Conservation (phyloP, 2,329 filamentous ascomycete species). For the Chaetothyriales sp. region DNA sequence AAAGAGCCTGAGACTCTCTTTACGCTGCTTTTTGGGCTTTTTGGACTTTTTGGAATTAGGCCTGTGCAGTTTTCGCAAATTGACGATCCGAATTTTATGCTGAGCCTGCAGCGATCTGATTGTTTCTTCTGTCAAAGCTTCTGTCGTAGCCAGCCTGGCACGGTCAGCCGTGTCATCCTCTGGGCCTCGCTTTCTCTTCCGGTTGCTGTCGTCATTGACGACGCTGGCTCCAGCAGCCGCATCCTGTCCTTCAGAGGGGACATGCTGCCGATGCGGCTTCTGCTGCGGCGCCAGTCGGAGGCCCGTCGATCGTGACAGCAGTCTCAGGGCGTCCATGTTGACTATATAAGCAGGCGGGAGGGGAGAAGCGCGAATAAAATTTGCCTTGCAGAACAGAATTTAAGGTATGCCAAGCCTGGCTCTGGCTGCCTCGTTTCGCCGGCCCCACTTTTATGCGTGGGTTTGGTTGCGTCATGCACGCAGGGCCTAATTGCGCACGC, state of each 20-base stretch:
- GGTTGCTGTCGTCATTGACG: conserved; percentile 21
- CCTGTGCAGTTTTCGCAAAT: conserved; percentile 45
- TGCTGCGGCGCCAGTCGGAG: conserved; percentile 21
- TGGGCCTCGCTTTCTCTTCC: conserved; percentile 24
- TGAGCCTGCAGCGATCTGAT: conserved; percentile 60
- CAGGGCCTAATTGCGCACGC: too few relatives aligned
- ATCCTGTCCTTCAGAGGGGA: conserved; percentile 23
- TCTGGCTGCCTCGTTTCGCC: neutral
- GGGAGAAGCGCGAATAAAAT: neutral
- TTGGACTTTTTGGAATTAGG: conserved; percentile 22
- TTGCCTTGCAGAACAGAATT: neutral
- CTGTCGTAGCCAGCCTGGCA: conserved; percentile 1
- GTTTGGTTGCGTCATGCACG: too few relatives aligned
- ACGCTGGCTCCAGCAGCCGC: conserved; percentile 6
- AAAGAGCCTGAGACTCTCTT: conserved; percentile 46
- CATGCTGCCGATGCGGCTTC: conserved; percentile 17
- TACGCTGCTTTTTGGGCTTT: conserved; percentile 37
- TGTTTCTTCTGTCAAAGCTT: conserved; percentile 30
- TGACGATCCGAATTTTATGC: conserved; percentile 72
- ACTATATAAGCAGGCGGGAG: conserved; percentile 2
- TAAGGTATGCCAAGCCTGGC: neutral
- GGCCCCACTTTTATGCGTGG: neutral
- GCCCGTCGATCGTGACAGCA: conserved; percentile 33
- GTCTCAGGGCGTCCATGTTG: conserved; percentile 33
- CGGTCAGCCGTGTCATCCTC: conserved; percentile 20